Conservation (phyloP, 1,284 basidiomycete genomes). For the Pseudozyma hubeiensis region DNA sequence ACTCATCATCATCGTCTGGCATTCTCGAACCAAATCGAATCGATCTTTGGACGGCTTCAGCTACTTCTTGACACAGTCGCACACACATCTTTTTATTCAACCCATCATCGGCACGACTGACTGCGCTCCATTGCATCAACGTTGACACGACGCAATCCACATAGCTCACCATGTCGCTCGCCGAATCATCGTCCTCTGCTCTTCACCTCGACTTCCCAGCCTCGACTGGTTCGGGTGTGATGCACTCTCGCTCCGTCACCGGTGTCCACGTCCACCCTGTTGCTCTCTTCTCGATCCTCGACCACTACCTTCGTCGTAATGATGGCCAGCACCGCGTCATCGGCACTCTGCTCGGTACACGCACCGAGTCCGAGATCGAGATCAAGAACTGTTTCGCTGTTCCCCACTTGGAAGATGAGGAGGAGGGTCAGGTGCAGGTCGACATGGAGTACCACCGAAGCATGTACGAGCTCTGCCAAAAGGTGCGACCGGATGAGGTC, state of each 20-base stretch:
- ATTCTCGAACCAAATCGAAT: too few relatives aligned
- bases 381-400: conserved; percentile 66
- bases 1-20: too few relatives aligned
- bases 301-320: conserved; percentile 94
- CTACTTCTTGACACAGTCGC: not conserved
- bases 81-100: not conserved
- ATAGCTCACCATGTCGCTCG: conserved; percentile 46
- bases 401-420: conserved; percentile 78
- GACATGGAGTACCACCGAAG: conserved; percentile 95
- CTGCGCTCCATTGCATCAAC: too few relatives aligned
- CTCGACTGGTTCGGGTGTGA: conserved; percentile 58
- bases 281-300: conserved; percentile 90
- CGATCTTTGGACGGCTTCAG: not conserved
- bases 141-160: not conserved
- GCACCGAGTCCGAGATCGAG: conserved; percentile 74
- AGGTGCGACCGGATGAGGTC: conserved; percentile 83
- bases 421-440: conserved; percentile 75
- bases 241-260: conserved; percentile 65
- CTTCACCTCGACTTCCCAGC: conserved; percentile 67
- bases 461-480: conserved; percentile 90
- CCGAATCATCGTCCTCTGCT: conserved; percentile 57
- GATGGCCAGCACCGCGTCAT: conserved; percentile 79
- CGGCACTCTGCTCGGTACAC: conserved; percentile 90
- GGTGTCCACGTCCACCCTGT: conserved; percentile 67
- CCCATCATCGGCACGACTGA: not conserved